A percentile compares a stretch with the other conserved stretches of the same genome.
Conservation (phyloP, 2,329 filamentous ascomycete genomes). For the Thielaviopsis musarum region DNA sequence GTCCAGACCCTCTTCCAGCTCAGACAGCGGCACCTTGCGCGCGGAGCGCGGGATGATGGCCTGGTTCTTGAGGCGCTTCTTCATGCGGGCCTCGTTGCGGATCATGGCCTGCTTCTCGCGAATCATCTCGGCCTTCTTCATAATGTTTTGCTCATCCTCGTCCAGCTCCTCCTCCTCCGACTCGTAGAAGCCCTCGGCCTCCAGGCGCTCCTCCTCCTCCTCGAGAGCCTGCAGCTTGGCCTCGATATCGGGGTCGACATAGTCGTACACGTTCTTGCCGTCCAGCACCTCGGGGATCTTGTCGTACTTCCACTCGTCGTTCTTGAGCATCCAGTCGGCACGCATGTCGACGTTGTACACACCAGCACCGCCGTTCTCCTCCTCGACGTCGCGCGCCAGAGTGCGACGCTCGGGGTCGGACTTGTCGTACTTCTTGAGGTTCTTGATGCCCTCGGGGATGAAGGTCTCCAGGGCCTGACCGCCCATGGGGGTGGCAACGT, state of each 20-base stretch:
- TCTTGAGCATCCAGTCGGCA: slow-evolving; percentile 71
- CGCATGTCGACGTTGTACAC: slow-evolving; percentile 91
- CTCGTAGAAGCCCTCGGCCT: slow-evolving; percentile 87
- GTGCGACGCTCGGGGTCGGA: slow-evolving; percentile 66
- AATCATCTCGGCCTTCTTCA: slow-evolving; percentile 87
- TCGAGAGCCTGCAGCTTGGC: slow-evolving; percentile 80
- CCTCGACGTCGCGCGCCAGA: slow-evolving; percentile 75
- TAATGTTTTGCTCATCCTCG: slow-evolving; percentile 70
- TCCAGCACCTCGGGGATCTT: slow-evolving; percentile 87
- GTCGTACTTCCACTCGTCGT: slow-evolving; percentile 91
- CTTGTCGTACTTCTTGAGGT: slow-evolving; percentile 77
- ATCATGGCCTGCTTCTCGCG: slow-evolving; percentile 87
- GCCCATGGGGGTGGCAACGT: slow-evolving; percentile 86
- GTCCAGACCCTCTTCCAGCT: slow-evolving; percentile 76
- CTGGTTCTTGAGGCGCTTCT: slow-evolving; percentile 93
- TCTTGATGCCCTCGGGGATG: slow-evolving; percentile 72
- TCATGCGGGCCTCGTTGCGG: slow-evolving; percentile 86
- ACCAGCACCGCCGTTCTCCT: slow-evolving; percentile 83
- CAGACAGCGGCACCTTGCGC: slow-evolving; percentile 64
- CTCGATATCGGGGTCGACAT: slow-evolving; percentile 92
- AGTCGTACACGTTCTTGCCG: slow-evolving; percentile 96
- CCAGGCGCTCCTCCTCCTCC: slow-evolving; percentile 84
- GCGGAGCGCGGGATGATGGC: slow-evolving; percentile 77
- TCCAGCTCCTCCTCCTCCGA: slow-evolving; percentile 70
- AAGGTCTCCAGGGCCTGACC: slow-evolving; percentile 64